Conservation (phyloP, 208 protist species). For the Wallacemonas sp. region DNA sequence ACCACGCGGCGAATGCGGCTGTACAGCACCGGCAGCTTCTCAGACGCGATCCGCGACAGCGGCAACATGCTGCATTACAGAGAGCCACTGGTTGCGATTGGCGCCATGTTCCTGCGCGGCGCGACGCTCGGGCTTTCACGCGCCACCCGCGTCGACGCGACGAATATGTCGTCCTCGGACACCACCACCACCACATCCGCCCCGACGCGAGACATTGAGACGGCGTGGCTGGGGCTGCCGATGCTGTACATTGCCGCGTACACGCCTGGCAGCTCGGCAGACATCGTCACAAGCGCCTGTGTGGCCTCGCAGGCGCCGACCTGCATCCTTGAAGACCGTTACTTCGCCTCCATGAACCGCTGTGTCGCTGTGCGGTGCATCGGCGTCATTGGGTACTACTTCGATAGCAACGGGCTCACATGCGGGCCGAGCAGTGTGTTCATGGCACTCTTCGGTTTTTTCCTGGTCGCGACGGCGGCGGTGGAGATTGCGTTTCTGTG, state of each 20-base stretch:
- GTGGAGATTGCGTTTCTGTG: constrained; percentile 42
- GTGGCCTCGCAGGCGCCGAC: constrained; percentile 9
- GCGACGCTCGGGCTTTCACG: constrained; percentile 45
- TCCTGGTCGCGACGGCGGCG: constrained; percentile 30
- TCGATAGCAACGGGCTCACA: constrained; percentile 37
- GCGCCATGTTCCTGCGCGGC: constrained; percentile 44
- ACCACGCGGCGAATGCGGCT: constrained; percentile 33
- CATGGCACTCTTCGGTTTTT: constrained; percentile 22
- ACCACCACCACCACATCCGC: too few relatives aligned
- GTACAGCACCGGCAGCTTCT: constrained; percentile 50
- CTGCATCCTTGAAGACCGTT: constrained; percentile 28
- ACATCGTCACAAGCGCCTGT: not conserved
- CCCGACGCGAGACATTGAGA: not conserved
- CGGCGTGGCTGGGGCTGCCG: constrained; percentile 17
- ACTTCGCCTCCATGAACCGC: constrained; percentile 48
- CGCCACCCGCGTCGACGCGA: not conserved
- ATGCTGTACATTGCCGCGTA: constrained; percentile 34
- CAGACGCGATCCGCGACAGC: constrained; percentile 4
- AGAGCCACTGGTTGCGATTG: constrained; percentile 50
- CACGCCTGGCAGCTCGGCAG: constrained; percentile 7
- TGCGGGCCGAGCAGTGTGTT: constrained; percentile 32
- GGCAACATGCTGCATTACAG: not conserved
- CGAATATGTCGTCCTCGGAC: not conserved
- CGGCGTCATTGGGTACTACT: constrained; percentile 33
- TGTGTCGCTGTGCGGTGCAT: constrained; percentile 41